Base-by-base conservation (phyloP, 352 stramenopile species). In the Phytophthora syringae region DNA sequence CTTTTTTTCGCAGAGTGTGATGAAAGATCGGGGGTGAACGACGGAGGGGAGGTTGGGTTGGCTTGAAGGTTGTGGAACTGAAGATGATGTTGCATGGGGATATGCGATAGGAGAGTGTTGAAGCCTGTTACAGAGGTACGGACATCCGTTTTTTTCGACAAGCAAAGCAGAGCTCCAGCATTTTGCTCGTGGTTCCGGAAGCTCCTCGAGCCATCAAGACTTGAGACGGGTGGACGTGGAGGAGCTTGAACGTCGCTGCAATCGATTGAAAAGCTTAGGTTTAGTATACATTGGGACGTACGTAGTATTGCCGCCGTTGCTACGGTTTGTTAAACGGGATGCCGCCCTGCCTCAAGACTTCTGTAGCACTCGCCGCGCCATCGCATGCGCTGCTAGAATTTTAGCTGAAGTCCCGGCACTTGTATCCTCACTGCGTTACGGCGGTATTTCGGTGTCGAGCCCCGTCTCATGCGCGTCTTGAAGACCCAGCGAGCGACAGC, bases 91-190 rank as follows among this genome's bases (percentile, higher is more conserved):
- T 28, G 27, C 27, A 7, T 5, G 0, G 47, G 62, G 40, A 49
- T 32, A 71, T 56, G 18, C 28, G 6, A 2, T 18, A 54, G 6
- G 36, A 28, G 32, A 63, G 53, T 52, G 48, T 64, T 59, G 47
- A 54, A 67, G 51, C 42, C 50, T 56, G 57, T 72, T 72, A 61
- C 63, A 58, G 27, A 69, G 61, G 61, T 64, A 48, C 60, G 32
- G 37, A 70, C 61, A 59, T 58, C 60, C 53, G 44, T 67, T 67
- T 60, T 28, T 37, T n/a, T 32, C 27, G 27, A 32, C 27, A 9
- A 32, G 27, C n/a, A n/a, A n/a, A n/a, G n/a, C n/a, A n/a, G n/a
- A n/a, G n/a, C n/a, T n/a, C n/a, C n/a, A n/a, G 30, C 30, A 37
- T 37, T 37, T 37, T 37, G 30, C 30, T 37, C 30, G 30, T 37